Evolutionary conservation across 139 green algal species (phyloP).

Genomic region (Chlamydomonas schloesseri): DNA sequence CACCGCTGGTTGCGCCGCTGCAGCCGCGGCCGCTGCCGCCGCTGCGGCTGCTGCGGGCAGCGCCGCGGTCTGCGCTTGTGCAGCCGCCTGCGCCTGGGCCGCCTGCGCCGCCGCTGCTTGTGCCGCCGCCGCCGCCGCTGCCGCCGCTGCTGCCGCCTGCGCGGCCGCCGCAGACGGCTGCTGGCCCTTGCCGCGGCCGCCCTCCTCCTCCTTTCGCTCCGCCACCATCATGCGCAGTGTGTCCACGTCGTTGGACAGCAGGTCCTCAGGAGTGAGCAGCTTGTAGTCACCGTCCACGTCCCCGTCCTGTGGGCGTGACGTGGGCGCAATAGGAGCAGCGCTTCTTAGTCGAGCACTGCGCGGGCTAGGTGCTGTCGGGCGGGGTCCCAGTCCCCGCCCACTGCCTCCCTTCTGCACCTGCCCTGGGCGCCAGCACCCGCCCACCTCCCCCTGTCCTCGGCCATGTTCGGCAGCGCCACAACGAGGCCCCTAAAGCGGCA

Average conservation of each 20-base stretch:
- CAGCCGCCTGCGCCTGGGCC: not conserved
- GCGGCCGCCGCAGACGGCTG: constrained; percentile 23
- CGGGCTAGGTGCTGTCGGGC: no score
- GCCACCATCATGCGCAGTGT: constrained; percentile 82
- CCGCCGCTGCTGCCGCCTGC: not conserved
- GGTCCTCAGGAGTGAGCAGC: constrained; percentile 84
- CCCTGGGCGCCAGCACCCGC: no score
- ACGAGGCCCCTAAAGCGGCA: no score
- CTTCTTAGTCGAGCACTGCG: no score
- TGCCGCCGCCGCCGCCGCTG: not conserved
- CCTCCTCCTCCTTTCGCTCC: constrained; percentile 65
- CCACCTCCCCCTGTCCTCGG: no score
- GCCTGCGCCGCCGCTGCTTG: no score
- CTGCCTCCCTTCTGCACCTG: no score
- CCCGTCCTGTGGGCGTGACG: constrained; percentile 64
- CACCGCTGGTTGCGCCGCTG: no score
- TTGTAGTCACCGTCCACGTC: constrained; percentile 90
- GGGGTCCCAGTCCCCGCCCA: no score
- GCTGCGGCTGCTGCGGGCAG: no score
- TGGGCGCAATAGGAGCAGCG: not conserved
- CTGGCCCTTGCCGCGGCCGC: constrained; percentile 31
- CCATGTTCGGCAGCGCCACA: no score
- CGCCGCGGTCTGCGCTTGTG: not conserved
- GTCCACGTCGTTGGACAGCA: constrained; percentile 91
- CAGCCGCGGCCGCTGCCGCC: no score